A percentile compares a stretch with the other conserved stretches of the same genome.
These are phyloP conservation scores for Aspergillus cristatus DNA, from an alignment of 495 filamentous ascomycete species.

Conservation along the genomic window DNA sequence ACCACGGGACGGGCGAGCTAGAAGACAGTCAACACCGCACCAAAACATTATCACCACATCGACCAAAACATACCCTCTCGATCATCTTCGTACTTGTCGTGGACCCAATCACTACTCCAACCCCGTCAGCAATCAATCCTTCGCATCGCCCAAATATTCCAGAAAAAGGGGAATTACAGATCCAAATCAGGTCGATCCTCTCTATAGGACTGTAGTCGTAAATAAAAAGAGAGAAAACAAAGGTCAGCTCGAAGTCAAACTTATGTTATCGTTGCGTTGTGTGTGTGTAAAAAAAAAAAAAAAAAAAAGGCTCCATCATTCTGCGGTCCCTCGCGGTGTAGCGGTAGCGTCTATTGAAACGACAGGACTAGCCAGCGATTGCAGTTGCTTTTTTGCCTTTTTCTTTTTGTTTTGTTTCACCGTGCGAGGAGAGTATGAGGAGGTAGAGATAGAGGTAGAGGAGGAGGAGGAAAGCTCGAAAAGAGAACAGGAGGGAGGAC, in stretches of 20 bases:
- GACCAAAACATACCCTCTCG: constrained; percentile 31
- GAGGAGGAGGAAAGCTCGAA: constrained; percentile 22
- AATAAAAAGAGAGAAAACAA: constrained; percentile 30
- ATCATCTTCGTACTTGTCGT: constrained; percentile 75
- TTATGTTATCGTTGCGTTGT: constrained; percentile 31
- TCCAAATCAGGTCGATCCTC: constrained; percentile 47
- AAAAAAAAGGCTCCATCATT: constrained; percentile 18
- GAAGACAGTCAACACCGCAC: constrained; percentile 9
- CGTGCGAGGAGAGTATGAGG: too few relatives aligned
- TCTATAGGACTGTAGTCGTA: constrained; percentile 45
- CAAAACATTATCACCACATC: constrained; percentile 24
- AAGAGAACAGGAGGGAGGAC: constrained; percentile 36
- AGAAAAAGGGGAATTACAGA: constrained; percentile 27
- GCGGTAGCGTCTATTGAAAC: too few relatives aligned
- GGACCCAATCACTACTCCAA: constrained; percentile 70
- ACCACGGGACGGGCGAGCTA: constrained; percentile 34
- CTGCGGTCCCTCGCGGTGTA: constrained; percentile 22
- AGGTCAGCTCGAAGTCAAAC: constrained; percentile 49
- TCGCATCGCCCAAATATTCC: constrained; percentile 1
- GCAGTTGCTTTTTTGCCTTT: too few relatives aligned
- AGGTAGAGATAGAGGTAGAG: constrained; percentile 23
- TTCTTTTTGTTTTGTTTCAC: constrained; percentile 22
- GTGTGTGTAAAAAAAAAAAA: too few relatives aligned
- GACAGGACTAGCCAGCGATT: constrained; percentile 20
- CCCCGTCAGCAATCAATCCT: constrained; percentile 7